Conservation (phyloP, 1,139 yeast species). For the Scheffersomyces parashehatae region DNA sequence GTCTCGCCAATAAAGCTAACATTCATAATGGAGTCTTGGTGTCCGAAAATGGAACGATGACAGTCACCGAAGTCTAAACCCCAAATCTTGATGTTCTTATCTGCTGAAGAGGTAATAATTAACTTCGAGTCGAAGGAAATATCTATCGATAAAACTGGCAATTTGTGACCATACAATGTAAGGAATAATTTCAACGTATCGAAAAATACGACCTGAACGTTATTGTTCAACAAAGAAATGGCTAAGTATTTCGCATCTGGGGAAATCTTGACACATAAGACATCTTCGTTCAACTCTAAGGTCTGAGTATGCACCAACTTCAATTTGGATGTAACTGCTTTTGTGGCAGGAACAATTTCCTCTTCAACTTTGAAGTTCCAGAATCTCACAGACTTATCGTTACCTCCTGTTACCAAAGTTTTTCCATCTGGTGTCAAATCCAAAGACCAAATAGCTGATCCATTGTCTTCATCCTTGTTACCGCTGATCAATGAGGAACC, state of each 20-base stretch:
- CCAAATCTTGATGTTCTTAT: conserved; percentile 96
- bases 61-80: conserved; percentile 99
- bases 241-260: conserved; percentile 80
- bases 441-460: conserved; percentile 87
- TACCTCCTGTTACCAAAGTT: conserved; percentile 86
- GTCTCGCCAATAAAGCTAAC: conserved; percentile 81
- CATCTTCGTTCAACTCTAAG: conserved; percentile 82
- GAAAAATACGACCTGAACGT: conserved; percentile 87
- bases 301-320: conserved; percentile 74
- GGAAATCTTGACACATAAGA: conserved; percentile 76
- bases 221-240: conserved; percentile 82
- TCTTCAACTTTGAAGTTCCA: conserved; percentile 79
- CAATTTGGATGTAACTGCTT: conserved; percentile 52
- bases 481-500: conserved; percentile 11
- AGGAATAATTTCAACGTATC: conserved; percentile 86
- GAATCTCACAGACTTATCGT: conserved; percentile 84
- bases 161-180: conserved; percentile 91
- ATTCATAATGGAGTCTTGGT: conserved; percentile 91
- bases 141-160: conserved; percentile 89
- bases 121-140: conserved; percentile 86
- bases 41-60: conserved; percentile 94
- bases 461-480: conserved; percentile 32
- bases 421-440: conserved; percentile 88
- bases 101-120: conserved; percentile 91
- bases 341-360: conserved; percentile 71